Base-by-base conservation (phyloP, 805 yeast genomes). In the Nakazawaea molendinolei region DNA sequence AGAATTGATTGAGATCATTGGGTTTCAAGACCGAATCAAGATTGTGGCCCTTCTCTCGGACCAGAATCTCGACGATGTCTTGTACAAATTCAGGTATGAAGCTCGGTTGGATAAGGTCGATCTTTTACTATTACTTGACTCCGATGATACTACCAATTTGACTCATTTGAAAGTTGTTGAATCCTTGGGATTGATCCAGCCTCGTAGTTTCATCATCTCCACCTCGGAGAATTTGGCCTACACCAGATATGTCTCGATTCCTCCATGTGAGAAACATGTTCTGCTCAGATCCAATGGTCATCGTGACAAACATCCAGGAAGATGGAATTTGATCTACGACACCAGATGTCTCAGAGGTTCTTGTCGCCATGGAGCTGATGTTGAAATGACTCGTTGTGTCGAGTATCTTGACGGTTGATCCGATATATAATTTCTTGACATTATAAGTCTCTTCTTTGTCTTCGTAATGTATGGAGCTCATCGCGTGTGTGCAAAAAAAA, bases 101-200 rank as follows among this genome's bases (percentile, higher is more conserved):
- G 47, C 41, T 2, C 30, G 42, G 17, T 34, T 51, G 21, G 23
- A 33, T 12, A 43, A 60, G 2, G 44, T 56, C 2, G 67, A 61
- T 34, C 49, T 62, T 34, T 45, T 57, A 6, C 61, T 65, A 36
- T 52, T 65, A 34, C 64, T 64, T 44, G 69, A 65, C 43, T 48
- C 51, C 45, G 57, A 58, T 34, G 56, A 55, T 20, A 30, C 46
- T 5, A 20, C 17, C 35, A 64, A 64, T 40, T 57, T 61, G 22
- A 61, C 65, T 8, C 67, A 65, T 40, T 49, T 63, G 32, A 48
- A 67, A 27, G 55, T 61, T 8, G 44, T 65, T 26, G 70, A 65
- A 38, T 43, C 63, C 1, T 42, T 60, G 29, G 55, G 56, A 23
- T 53, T 62, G 38, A 47, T 65, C 33, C 59, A 53, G 1, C 63